Conservation (phyloP, 2,329 filamentous ascomycete genomes). For the Biscogniauxia mediterranea region DNA sequence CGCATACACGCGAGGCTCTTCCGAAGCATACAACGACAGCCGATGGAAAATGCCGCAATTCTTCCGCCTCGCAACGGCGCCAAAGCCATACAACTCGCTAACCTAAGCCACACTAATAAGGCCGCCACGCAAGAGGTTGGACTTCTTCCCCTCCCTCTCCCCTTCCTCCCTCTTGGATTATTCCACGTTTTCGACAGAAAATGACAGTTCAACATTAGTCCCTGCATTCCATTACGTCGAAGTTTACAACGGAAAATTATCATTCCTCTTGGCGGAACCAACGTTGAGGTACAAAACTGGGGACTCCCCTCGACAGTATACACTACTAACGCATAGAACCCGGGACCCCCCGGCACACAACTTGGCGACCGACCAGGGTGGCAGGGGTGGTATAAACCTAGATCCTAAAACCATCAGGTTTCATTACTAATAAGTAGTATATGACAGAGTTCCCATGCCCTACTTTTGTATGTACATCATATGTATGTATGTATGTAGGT, state of each 20-base stretch:
- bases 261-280: background rate
- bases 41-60: background rate
- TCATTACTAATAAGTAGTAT: background rate
- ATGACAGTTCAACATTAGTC: background rate
- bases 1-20: background rate
- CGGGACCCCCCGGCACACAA: too few species aligned
- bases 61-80: background rate
- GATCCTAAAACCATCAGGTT: background rate
- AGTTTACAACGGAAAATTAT: background rate
- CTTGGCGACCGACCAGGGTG: background rate
- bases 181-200: background rate
- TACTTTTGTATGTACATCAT: background rate
- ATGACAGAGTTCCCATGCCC: background rate
- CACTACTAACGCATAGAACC: background rate
- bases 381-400: background rate
- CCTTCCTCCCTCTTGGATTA: background rate
- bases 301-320: background rate
- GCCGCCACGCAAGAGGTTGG: background rate
- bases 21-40: background rate
- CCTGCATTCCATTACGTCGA: background rate
- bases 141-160: too few species aligned
- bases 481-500: background rate
- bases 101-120: background rate
- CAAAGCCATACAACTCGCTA: background rate
- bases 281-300: background rate